A percentile compares a stretch with the other conserved stretches of the same genome.
Conservation (phyloP, 148 eudicot species). For the Persicaria tinctoria region DNA sequence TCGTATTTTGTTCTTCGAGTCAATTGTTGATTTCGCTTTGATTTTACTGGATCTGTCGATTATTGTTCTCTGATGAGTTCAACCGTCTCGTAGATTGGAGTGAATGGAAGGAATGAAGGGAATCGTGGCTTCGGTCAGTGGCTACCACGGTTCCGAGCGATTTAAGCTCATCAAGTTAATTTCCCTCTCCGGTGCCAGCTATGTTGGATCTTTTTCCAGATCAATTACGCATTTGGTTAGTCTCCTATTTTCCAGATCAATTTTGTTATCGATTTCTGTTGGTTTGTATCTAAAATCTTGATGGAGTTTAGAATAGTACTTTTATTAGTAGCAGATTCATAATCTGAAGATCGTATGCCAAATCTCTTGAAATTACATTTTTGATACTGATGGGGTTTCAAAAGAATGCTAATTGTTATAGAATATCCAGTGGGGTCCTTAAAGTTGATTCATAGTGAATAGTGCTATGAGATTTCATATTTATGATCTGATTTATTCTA, state of each 20-base stretch:
- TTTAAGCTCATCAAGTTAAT: conserved; percentile 64
- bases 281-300: background rate
- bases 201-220: conserved; percentile 56
- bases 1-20: background rate
- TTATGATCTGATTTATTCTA: background rate
- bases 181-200: conserved; percentile 46
- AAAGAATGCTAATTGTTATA: background rate
- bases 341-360: background rate
- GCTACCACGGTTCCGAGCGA: conserved; percentile 65
- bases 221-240: conserved; percentile 75
- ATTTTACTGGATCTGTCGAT: background rate
- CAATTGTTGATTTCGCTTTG: background rate
- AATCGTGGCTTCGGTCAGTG: conserved; percentile 73
- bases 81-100: background rate
- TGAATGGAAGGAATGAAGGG: conserved; percentile 51
- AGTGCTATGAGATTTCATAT: background rate
- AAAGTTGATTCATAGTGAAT: conserved; percentile 2
- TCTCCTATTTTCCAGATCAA: background rate
- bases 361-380: background rate
- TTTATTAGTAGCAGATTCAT: background rate
- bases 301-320: background rate
- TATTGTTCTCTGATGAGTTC: background rate
- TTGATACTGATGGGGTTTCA: background rate
- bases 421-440: background rate
- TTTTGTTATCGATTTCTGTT: background rate